A percentile compares a stretch with the other conserved stretches of the same genome.
Conservation (phyloP, 495 filamentous ascomycete species). For the Penicillium dipodomyicola region DNA sequence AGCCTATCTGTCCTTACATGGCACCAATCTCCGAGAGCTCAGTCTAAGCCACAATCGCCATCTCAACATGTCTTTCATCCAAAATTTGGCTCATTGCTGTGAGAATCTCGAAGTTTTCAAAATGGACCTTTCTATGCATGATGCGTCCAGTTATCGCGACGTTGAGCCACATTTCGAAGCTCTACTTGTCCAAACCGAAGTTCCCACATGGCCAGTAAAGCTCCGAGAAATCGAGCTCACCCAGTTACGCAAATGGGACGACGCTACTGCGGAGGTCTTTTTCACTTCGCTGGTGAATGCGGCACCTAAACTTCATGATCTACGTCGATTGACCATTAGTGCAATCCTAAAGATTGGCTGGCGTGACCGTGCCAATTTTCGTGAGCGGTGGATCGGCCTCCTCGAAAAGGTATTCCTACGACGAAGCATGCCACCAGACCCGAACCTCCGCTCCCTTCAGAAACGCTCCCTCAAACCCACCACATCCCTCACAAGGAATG, state of each 20-base stretch:
- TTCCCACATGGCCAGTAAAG: conserved; percentile 71
- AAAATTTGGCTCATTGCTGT: conserved; percentile 58
- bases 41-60: conserved; percentile 72
- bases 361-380: conserved; percentile 71
- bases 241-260: conserved; percentile 69
- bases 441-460: conserved; percentile 27
- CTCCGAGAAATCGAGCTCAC: conserved; percentile 68
- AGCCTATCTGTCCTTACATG: conserved; percentile 60
- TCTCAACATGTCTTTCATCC: conserved; percentile 69
- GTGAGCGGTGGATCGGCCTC: conserved; percentile 66
- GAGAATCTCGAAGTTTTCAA: conserved; percentile 64
- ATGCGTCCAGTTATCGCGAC: conserved; percentile 58
- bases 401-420: conserved; percentile 65
- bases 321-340: conserved; percentile 67
- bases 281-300: conserved; percentile 72
- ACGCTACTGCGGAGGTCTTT: conserved; percentile 63
- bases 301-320: conserved; percentile 57
- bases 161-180: conserved; percentile 67
- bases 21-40: conserved; percentile 59
- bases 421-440: conserved; percentile 49
- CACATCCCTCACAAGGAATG: neutral
- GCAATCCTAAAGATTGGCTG: conserved; percentile 72
- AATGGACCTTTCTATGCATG: conserved; percentile 71
- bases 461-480: conserved; percentile 10
- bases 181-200: conserved; percentile 56